A percentile compares a stretch with the other conserved stretches of the same genome.
These are phyloP conservation scores for Conticribra weissflogii DNA, from an alignment of 108 stramenopile species.

Conservation along the genomic window DNA sequence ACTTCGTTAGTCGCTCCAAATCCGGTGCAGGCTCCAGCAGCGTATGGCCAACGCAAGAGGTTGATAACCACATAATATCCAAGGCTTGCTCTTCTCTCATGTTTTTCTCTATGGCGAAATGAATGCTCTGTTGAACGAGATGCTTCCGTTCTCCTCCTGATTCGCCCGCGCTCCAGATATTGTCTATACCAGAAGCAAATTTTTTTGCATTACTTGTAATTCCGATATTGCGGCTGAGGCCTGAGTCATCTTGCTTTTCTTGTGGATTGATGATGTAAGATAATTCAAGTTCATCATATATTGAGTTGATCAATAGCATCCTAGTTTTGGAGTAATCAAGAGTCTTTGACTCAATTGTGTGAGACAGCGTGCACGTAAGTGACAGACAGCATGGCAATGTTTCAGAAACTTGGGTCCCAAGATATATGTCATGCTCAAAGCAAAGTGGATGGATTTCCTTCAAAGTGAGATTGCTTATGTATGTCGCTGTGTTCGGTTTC, in stretches of 20 bases:
- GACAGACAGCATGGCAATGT: neutral
- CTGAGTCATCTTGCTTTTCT: too few species aligned
- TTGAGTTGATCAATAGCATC: neutral
- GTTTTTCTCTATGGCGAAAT: too few species aligned
- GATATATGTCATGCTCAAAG: neutral
- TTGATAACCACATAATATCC: constrained; percentile 1
- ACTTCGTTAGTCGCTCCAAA: neutral
- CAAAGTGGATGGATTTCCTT: too few species aligned
- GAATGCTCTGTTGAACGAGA: neutral
- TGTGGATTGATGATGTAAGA: neutral
- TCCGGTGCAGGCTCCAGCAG: neutral
- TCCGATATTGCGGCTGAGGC: neutral
- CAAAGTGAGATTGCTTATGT: too few species aligned
- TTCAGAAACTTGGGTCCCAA: neutral
- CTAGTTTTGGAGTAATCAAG: neutral
- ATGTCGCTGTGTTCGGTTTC: too few species aligned
- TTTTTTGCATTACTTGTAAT: neutral
- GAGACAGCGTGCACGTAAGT: neutral
- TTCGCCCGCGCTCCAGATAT: neutral
- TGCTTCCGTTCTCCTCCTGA: constrained; percentile 1
- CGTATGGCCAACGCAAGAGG: neutral
- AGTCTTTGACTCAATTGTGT: neutral
- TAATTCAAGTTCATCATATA: neutral
- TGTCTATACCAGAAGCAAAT: neutral
- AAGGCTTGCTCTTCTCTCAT: too few species aligned